Percentiles rank a stretch among this genome's conserved stretches.
phyloP scores from a whole-genome alignment of 768 basidiomycete genomes.

The Boletus patriciae region DNA sequence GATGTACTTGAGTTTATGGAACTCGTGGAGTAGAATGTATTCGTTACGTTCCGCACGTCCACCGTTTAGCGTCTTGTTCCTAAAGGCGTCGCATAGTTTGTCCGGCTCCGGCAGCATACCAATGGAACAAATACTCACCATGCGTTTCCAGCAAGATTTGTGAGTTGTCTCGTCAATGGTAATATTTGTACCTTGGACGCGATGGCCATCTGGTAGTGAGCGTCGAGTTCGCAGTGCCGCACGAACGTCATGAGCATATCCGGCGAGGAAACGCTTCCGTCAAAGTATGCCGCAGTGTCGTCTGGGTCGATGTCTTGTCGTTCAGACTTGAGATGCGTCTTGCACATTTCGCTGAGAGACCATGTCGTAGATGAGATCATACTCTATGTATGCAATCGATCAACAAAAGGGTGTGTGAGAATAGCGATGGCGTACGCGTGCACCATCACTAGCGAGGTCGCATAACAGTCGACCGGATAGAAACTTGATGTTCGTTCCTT shows the following conservation, averaged over 20 bases:
- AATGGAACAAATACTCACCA: conserved; percentile 56
- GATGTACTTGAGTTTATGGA: conserved; percentile 93
- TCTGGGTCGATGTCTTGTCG: conserved; percentile 96
- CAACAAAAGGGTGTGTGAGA: background rate
- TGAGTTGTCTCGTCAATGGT: conserved; percentile 89
- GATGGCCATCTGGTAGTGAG: conserved; percentile 97
- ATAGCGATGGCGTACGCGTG: conserved; percentile 58
- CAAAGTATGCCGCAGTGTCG: conserved; percentile 89
- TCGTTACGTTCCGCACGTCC: conserved; percentile 99
- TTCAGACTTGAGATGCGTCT: conserved; percentile 79
- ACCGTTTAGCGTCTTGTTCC: conserved; percentile 97
- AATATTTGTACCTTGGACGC: conserved; percentile 91
- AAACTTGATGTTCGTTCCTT: conserved; percentile 82
- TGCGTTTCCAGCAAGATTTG: conserved; percentile 93
- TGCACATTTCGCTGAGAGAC: conserved; percentile 97
- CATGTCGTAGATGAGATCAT: conserved; percentile 98
- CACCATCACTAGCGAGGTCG: conserved; percentile 92
- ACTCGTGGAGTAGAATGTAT: conserved; percentile 97
- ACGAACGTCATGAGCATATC: conserved; percentile 84
- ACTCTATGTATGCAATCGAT: conserved; percentile 47
- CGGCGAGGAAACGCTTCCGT: conserved; percentile 74
- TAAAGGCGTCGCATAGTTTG: conserved; percentile 29
- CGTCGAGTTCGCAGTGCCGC: conserved; percentile 91
- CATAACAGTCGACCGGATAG: conserved; percentile 84
- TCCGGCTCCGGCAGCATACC: background rate